phyloP scores from a whole-genome alignment of 148 eudicot genomes.

The Amaranthus cruentus region DNA sequence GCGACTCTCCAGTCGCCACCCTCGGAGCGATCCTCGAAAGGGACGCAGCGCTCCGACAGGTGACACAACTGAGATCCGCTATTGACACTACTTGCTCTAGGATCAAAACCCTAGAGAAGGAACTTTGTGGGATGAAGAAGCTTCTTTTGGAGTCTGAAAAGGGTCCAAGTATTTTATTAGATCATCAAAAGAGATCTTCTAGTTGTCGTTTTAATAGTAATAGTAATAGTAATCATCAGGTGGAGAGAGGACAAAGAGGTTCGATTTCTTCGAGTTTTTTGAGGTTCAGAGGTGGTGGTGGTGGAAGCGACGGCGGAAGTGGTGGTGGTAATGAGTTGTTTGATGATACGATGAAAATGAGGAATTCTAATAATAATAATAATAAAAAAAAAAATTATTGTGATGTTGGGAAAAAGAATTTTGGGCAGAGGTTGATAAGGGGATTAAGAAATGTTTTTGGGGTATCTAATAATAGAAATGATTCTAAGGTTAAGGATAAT shows the following conservation, averaged over 20 bases:
- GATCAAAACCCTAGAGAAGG: conserved; percentile 56
- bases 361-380: conserved; percentile 3
- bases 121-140: conserved; percentile 54
- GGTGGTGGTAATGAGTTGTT: background rate
- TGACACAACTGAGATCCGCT: conserved; percentile 47
- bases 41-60: conserved; percentile 67
- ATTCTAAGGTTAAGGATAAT: conserved; percentile 15
- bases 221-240: conserved; percentile 20
- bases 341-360: conserved; percentile 1
- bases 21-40: conserved; percentile 70
- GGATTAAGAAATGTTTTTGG: conserved; percentile 56
- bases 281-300: conserved; percentile 17
- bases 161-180: conserved; percentile 2
- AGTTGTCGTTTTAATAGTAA: conserved; percentile 51
- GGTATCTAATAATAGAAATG: conserved; percentile 9
- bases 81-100: conserved; percentile 55
- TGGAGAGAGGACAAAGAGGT: conserved; percentile 65
- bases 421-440: conserved; percentile 44
- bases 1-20: conserved; percentile 27
- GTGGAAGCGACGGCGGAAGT: background rate
- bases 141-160: conserved; percentile 26
- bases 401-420: conserved; percentile 29
- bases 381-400: background rate
- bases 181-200: conserved; percentile 38
- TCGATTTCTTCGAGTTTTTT: conserved; percentile 50